Conservation (phyloP, 345 rosid genomes). For the Leavenworthia alabamica region DNA sequence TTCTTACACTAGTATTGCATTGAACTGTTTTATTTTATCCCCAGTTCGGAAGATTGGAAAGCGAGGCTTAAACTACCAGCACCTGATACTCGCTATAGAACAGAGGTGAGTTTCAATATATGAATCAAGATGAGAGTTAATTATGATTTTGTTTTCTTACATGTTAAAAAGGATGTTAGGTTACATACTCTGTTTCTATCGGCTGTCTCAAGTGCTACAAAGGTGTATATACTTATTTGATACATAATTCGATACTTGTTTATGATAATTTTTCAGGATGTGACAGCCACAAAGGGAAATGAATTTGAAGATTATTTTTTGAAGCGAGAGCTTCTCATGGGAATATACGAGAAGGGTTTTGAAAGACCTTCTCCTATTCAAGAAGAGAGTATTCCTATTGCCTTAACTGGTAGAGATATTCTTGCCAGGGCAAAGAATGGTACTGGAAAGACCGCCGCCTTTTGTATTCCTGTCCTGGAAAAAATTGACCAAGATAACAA, state of each 20-base stretch:
- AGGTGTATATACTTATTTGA: background rate
- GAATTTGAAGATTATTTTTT: constrained; percentile 91
- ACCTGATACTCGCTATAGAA: constrained; percentile 67
- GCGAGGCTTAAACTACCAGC: constrained; percentile 65
- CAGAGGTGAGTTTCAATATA: constrained; percentile 48
- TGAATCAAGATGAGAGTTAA: background rate
- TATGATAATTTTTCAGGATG: constrained; percentile 46
- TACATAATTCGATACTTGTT: background rate
- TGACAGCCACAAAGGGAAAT: constrained; percentile 89
- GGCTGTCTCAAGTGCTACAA: background rate
- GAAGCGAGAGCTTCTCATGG: constrained; percentile 88
- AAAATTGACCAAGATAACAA: constrained; percentile 87
- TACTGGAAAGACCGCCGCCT: constrained; percentile 94
- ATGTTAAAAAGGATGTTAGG: background rate
- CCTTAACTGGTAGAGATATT: constrained; percentile 88
- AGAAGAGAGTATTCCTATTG: constrained; percentile 95
- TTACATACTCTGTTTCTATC: background rate
- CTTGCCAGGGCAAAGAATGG: constrained; percentile 97
- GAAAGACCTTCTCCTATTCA: constrained; percentile 98
- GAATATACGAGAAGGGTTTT: constrained; percentile 90
- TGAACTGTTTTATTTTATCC: background rate
- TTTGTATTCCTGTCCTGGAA: constrained; percentile 89
- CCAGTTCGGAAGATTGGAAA: constrained; percentile 89
- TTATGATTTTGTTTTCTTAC: background rate
- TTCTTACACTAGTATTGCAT: background rate